Conservation (phyloP, 306 rosid species). For the Hippophae rhamnoides region DNA sequence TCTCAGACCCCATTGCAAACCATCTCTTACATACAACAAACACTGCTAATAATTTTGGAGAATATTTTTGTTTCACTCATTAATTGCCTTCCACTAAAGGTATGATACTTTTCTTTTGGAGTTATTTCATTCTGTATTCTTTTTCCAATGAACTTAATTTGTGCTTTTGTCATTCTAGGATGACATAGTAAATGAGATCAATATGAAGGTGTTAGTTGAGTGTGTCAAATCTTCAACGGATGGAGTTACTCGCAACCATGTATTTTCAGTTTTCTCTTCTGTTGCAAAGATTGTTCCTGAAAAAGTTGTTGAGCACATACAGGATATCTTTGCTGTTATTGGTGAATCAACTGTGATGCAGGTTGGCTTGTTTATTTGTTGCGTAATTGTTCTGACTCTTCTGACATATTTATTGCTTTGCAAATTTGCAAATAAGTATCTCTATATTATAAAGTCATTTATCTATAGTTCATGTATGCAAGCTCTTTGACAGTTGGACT, state of each 20-base stretch:
- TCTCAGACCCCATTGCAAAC: conserved; percentile 25
- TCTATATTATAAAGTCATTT: too few species aligned
- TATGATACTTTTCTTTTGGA: conserved; percentile 14
- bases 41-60: conserved; percentile 60
- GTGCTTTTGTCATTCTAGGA: conserved; percentile 35
- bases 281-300: conserved; percentile 53
- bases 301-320: conserved; percentile 48
- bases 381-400: background rate
- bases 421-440: too few species aligned
- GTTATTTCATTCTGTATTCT: conserved; percentile 7
- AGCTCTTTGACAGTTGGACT: too few species aligned
- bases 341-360: conserved; percentile 73
- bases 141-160: background rate
- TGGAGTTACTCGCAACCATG: conserved; percentile 63
- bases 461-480: too few species aligned
- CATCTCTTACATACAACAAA: conserved; percentile 56
- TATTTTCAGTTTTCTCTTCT: conserved; percentile 55
- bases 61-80: conserved; percentile 51
- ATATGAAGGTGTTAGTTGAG: conserved; percentile 50
- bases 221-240: conserved; percentile 43
- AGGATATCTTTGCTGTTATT: conserved; percentile 52
- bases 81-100: conserved; percentile 28
- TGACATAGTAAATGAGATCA: conserved; percentile 25
- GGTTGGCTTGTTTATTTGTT: conserved; percentile 35
- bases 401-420: too few species aligned